Base-by-base conservation (phyloP, 192 early-diverging fungal genomes). In the Gamsiella multidivaricata region DNA sequence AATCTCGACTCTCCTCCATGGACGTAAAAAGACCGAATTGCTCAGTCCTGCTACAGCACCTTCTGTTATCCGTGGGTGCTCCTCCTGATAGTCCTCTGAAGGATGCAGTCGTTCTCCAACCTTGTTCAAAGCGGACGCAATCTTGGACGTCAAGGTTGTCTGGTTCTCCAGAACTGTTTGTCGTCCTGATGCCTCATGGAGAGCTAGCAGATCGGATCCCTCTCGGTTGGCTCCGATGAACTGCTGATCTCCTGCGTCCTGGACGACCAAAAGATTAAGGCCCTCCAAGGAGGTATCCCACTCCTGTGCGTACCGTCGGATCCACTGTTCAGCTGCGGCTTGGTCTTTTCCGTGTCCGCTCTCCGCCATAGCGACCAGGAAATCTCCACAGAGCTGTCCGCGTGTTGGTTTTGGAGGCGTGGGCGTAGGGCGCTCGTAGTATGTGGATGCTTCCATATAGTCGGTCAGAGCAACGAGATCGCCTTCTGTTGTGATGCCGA, bases 381-480 rank as follows among this genome's bases (percentile, higher is more conserved):
- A 56, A 10, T 82, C 84, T 3, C 84, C 64, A 33, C 82, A 81
- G 12, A 64, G 32, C 39, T 63, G 60, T 3, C 74, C 80, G 28
- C 66, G 33, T 11, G 61, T 66, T 11, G 52, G 54, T 31, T 70
- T 70, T 20, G 58, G 58, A 6, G 49, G 41, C 5, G 18, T 15
- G 18, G 28, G 32, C 8, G n/a, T 7, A 4, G 32, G 18, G 3
- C 50, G 50, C 3, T 52, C 50, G 9, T 54, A 42, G 11, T 70
- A 70, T 0, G 36, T 49, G 11, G 9, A 18, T 14, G 10, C 3
- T 39, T 86, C 84, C 9, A 80, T 46, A 41, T 68, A 81, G 54
- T 86, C 83, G 31, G 84, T 86, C 60, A 86, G 15, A 5, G 84
- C 81, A 26, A 80, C 65, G 37, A 86, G 80, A 41, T 69, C 61